Conservation (phyloP, 805 yeast genomes). For the Cyberlindnera japonica region DNA sequence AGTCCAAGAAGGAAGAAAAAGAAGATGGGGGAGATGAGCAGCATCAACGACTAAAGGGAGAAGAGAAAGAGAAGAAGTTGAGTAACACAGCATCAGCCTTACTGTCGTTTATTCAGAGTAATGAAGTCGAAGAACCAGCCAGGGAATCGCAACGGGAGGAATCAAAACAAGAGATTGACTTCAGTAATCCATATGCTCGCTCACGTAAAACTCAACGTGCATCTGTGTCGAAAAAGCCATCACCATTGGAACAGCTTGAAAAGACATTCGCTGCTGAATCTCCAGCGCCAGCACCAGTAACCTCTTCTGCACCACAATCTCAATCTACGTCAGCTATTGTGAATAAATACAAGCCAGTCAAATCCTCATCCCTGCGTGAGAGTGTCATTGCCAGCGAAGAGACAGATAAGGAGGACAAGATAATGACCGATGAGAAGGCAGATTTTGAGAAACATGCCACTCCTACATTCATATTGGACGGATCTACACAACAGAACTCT, state of each 20-base stretch:
- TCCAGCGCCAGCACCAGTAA: slow-evolving; percentile 1
- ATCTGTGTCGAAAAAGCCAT: slow-evolving; percentile 10
- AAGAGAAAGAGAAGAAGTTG: slow-evolving; percentile 32
- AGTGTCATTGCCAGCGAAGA: slow-evolving; percentile 23
- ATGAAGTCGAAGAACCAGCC: slow-evolving; percentile 12
- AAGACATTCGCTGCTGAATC: slow-evolving; percentile 14
- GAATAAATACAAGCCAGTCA: slow-evolving; percentile 33
- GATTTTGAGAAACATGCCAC: too few relatives aligned
- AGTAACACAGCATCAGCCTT: slow-evolving; percentile 49
- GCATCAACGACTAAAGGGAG: too few relatives aligned
- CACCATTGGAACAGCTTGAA: slow-evolving; percentile 24
- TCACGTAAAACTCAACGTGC: slow-evolving; percentile 8
- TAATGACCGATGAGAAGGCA: slow-evolving; percentile 7
- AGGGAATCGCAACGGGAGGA: slow-evolving; percentile 7
- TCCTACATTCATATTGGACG: too few relatives aligned
- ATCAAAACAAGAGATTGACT: slow-evolving; percentile 18
- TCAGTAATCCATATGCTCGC: slow-evolving; percentile 39
- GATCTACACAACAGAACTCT: too few relatives aligned
- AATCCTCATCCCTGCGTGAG: slow-evolving; percentile 36
- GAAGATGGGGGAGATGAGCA: slow-evolving; percentile 3
- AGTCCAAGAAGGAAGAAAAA: slow-evolving; percentile 6
- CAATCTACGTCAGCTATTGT: slow-evolving; percentile 1
- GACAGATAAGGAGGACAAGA: neutral
- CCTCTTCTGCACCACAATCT: too few relatives aligned
- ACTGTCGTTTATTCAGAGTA: slow-evolving; percentile 40